A percentile compares a stretch with the other conserved stretches of the same genome.
Conservation (phyloP, 345 rosid genomes). For the Chamaenerion angustifolium region DNA sequence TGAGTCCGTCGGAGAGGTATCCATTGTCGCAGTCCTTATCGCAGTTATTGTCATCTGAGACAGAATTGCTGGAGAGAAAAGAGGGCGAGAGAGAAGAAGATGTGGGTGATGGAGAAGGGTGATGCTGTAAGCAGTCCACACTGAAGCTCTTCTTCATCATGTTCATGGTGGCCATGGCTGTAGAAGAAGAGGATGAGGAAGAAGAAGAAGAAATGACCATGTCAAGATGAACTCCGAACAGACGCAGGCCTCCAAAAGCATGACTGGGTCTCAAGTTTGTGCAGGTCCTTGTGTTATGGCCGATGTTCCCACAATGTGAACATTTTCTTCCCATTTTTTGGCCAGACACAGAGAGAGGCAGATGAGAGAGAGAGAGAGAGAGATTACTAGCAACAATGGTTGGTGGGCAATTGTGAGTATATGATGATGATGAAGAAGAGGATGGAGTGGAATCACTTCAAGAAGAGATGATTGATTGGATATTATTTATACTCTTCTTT, state of each 20-base stretch:
- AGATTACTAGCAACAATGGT: conserved; percentile 4
- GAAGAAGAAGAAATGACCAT: conserved; percentile 4
- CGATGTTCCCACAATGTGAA: conserved; percentile 53
- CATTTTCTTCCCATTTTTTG: conserved; percentile 53
- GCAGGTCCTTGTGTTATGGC: conserved; percentile 62
- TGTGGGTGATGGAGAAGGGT: conserved; percentile 10
- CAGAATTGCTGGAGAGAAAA: conserved; percentile 8
- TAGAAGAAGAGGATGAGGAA: conserved; percentile 10
- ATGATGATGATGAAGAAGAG: conserved; percentile 19
- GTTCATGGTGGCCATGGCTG: conserved; percentile 10
- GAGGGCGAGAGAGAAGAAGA: conserved; percentile 24
- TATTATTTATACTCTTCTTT: conserved; percentile 17
- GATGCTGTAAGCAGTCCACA: conserved; percentile 29
- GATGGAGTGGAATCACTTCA: conserved; percentile 33
- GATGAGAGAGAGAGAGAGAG: conserved; percentile 11
- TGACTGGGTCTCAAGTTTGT: conserved; percentile 9
- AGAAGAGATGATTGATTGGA: conserved; percentile 37
- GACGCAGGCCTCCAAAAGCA: conserved; percentile 23
- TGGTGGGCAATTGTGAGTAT: conserved; percentile 7
- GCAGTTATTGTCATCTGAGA: conserved; percentile 11
- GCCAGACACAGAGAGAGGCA: conserved; percentile 18
- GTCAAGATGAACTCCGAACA: conserved; percentile 50
- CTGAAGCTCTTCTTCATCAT: conserved; percentile 35
- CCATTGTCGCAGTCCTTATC: conserved; percentile 21
- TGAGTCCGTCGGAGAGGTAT: conserved; percentile 32